A percentile compares a stretch with the other conserved stretches of the same genome.
Evolutionary conservation across 352 stramenopile species (phyloP).

Genomic region (Pythium periplocum): DNA sequence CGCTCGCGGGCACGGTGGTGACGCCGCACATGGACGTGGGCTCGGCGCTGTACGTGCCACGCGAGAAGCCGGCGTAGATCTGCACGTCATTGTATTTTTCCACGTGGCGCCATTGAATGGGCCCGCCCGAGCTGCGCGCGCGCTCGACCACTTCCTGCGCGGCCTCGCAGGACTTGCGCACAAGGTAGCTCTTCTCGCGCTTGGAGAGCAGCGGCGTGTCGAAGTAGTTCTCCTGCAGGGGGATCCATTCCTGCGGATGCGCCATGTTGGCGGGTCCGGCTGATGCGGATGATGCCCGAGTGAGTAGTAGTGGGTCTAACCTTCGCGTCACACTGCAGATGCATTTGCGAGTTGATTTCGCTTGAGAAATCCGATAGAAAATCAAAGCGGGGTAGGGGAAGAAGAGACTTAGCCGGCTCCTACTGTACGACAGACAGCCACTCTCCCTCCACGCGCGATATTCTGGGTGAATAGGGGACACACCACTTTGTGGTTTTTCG

Average conservation of each 20-base stretch:
- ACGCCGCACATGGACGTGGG: conserved; percentile 70
- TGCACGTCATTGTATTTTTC: conserved; percentile 76
- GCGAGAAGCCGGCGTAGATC: conserved; percentile 59
- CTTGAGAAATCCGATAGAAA: too few relatives aligned
- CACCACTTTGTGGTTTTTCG: too few relatives aligned
- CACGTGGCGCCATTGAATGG: conserved; percentile 69
- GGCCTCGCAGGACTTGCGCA: conserved; percentile 77
- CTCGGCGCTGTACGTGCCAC: conserved; percentile 27
- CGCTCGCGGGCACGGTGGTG: conserved; percentile 58
- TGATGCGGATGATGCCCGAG: not conserved
- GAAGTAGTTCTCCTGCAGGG: conserved; percentile 75
- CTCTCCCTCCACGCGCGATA: too few relatives aligned
- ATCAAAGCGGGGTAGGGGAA: too few relatives aligned
- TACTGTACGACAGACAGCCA: too few relatives aligned
- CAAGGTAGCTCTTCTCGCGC: conserved; percentile 66
- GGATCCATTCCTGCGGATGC: conserved; percentile 34
- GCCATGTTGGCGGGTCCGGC: not conserved
- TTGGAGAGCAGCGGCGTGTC: conserved; percentile 55
- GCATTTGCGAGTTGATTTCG: too few relatives aligned
- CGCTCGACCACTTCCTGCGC: conserved; percentile 76
- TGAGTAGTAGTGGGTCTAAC: not conserved
- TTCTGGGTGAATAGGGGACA: too few relatives aligned
- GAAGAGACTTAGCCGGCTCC: not conserved
- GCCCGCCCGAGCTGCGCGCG: conserved; percentile 47
- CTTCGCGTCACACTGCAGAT: not conserved